A percentile compares a stretch with the other conserved stretches of the same genome.
Conservation (phyloP, 1,284 basidiomycete species). For the Tilletia indica region DNA sequence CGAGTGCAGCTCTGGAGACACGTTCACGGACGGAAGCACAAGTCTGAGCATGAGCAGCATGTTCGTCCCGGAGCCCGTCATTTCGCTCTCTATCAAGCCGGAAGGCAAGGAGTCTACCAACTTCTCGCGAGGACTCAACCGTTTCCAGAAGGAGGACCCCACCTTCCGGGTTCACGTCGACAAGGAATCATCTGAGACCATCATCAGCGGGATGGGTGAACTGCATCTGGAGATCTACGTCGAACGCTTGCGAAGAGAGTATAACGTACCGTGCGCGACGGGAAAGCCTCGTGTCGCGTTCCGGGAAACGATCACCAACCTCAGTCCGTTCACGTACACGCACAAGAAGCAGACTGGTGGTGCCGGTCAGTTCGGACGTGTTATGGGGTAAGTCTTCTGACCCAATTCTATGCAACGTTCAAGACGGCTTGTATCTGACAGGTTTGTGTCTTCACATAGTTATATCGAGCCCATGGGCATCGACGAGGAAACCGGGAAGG, state of each 20-base stretch:
- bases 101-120: slow-evolving; percentile 77
- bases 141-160: slow-evolving; percentile 98
- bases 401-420: not conserved
- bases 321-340: slow-evolving; percentile 81
- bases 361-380: slow-evolving; percentile 92
- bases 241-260: slow-evolving; percentile 97
- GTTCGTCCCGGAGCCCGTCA: slow-evolving; percentile 98
- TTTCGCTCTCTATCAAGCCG: slow-evolving; percentile 89
- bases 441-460: not conserved
- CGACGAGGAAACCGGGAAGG: slow-evolving; percentile 76
- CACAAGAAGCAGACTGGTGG: slow-evolving; percentile 99
- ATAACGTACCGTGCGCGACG: slow-evolving; percentile 87
- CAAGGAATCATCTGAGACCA: slow-evolving; percentile 94
- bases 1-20: slow-evolving; percentile 96
- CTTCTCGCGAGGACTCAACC: slow-evolving; percentile 92
- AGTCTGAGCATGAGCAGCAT: slow-evolving; percentile 72
- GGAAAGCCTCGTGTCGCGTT: slow-evolving; percentile 97
- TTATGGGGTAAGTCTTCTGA: slow-evolving; percentile 67
- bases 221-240: slow-evolving; percentile 99
- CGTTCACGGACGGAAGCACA: slow-evolving; percentile 69
- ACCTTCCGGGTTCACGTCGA: slow-evolving; percentile 98
- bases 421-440: not conserved
- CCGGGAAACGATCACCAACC: slow-evolving; percentile 85
- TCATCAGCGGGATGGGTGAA: slow-evolving; percentile 99
- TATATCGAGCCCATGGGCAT: slow-evolving; percentile 83